Percentiles rank a stretch among this genome's conserved stretches.
Evolutionary conservation across 2,329 filamentous ascomycete genomes (phyloP).

Genomic region (Thelonectria rubi): DNA sequence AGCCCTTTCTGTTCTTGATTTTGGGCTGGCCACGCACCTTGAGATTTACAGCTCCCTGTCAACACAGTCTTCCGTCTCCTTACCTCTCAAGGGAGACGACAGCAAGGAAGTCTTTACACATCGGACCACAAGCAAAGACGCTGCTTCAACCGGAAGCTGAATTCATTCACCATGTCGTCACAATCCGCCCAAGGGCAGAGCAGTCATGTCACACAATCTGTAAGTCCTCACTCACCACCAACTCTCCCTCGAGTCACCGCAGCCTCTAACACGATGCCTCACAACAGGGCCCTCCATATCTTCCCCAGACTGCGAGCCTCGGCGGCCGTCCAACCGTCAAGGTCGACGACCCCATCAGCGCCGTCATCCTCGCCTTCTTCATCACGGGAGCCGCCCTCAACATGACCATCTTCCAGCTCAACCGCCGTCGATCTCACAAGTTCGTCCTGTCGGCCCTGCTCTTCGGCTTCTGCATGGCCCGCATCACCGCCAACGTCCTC

Average conservation of each 20-base stretch:
- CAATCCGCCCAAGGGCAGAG: slow-evolving; percentile 16
- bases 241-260: background rate
- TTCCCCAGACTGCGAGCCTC: slow-evolving; percentile 56
- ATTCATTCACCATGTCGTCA: slow-evolving; percentile 30
- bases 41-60: background rate
- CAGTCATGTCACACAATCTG: slow-evolving; percentile 17
- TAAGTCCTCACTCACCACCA: slow-evolving; percentile 14
- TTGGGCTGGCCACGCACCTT: no score
- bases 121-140: no score
- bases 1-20: no score
- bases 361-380: slow-evolving; percentile 70
- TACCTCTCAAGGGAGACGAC: no score
- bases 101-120: no score
- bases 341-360: slow-evolving; percentile 72
- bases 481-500: slow-evolving; percentile 60
- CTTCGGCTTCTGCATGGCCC: slow-evolving; percentile 67
- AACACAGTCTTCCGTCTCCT: background rate
- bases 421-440: slow-evolving; percentile 59
- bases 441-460: slow-evolving; percentile 67
- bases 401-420: slow-evolving; percentile 66
- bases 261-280: background rate
- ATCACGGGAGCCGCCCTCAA: slow-evolving; percentile 61
- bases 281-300: slow-evolving; percentile 49
- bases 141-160: background rate
- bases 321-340: slow-evolving; percentile 65